These are phyloP conservation scores for Kwoniella sp. DNA, from an alignment of 768 basidiomycete species.

Conservation along the genomic window DNA sequence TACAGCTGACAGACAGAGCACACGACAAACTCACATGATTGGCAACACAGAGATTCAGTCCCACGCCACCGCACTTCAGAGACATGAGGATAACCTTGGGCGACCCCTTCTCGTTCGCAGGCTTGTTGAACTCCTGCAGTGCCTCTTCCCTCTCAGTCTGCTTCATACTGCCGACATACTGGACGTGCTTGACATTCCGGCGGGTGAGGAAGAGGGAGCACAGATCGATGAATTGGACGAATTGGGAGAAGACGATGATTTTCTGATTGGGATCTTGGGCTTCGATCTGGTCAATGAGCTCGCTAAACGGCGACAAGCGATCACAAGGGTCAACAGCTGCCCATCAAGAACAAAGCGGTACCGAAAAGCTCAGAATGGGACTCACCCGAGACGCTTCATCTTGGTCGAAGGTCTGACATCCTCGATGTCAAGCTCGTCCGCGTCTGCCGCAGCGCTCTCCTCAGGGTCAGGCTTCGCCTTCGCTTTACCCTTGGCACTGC, in stretches of 20 bases:
- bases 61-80: constrained; percentile 56
- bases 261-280: constrained; percentile 66
- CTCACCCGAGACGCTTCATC: constrained; percentile 59
- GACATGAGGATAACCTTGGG: constrained; percentile 55
- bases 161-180: constrained; percentile 57
- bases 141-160: constrained; percentile 46
- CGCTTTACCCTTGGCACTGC: constrained; percentile 10
- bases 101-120: constrained; percentile 34
- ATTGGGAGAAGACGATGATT: constrained; percentile 69
- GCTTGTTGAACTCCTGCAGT: constrained; percentile 45
- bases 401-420: constrained; percentile 71
- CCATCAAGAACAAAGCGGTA: background rate
- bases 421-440: constrained; percentile 55
- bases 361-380: too few relatives aligned
- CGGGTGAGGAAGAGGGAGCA: constrained; percentile 67
- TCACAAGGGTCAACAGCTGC: background rate
- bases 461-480: constrained; percentile 10
- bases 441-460: constrained; percentile 31
- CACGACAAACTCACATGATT: constrained; percentile 22
- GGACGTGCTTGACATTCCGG: constrained; percentile 47
- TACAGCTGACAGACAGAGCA: background rate
- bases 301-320: constrained; percentile 60
- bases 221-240: constrained; percentile 68
- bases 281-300: constrained; percentile 61
- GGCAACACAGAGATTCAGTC: constrained; percentile 48